Conservation (phyloP, 768 basidiomycete species). For the Kwoniella pini region DNA sequence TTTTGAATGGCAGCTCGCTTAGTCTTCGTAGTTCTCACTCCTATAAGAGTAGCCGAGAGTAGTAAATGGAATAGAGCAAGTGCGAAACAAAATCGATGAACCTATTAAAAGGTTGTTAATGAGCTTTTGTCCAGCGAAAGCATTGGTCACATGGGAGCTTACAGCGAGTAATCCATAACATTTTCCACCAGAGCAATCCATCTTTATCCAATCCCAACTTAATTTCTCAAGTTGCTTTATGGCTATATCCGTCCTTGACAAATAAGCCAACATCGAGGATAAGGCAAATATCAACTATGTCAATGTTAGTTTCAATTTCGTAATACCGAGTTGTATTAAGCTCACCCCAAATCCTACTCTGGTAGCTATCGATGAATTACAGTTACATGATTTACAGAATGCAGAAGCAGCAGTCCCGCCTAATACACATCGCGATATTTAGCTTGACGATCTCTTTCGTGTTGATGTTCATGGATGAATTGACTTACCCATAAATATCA, state of each 20-base stretch:
- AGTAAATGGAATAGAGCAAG: slow-evolving; percentile 83
- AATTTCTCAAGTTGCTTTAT: slow-evolving; percentile 85
- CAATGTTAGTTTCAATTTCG: background rate
- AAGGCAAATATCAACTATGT: slow-evolving; percentile 86
- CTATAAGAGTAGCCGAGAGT: slow-evolving; percentile 74
- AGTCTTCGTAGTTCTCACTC: slow-evolving; percentile 83
- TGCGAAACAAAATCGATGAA: slow-evolving; percentile 96
- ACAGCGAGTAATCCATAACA: slow-evolving; percentile 97
- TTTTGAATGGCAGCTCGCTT: slow-evolving; percentile 96
- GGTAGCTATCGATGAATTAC: slow-evolving; percentile 97
- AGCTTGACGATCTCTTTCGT: no score
- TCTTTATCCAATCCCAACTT: slow-evolving; percentile 96
- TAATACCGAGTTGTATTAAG: background rate
- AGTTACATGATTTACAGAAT: slow-evolving; percentile 98
- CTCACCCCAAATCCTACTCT: slow-evolving; percentile 90
- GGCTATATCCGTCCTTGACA: slow-evolving; percentile 88
- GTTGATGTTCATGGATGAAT: no score
- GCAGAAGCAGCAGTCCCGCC: slow-evolving; percentile 70
- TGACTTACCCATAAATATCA: slow-evolving; percentile 60
- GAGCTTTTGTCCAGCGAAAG: background rate
- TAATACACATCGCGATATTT: no score
- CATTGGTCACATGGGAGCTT: slow-evolving; percentile 47
- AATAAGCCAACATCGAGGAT: slow-evolving; percentile 94
- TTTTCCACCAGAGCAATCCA: slow-evolving; percentile 88
- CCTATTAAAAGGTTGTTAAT: slow-evolving; percentile 38